Evolutionary conservation across 2,329 filamentous ascomycete genomes (phyloP), one percentile per base, ranked within the genome.

Genomic region (Cytospora leucostoma): DNA sequence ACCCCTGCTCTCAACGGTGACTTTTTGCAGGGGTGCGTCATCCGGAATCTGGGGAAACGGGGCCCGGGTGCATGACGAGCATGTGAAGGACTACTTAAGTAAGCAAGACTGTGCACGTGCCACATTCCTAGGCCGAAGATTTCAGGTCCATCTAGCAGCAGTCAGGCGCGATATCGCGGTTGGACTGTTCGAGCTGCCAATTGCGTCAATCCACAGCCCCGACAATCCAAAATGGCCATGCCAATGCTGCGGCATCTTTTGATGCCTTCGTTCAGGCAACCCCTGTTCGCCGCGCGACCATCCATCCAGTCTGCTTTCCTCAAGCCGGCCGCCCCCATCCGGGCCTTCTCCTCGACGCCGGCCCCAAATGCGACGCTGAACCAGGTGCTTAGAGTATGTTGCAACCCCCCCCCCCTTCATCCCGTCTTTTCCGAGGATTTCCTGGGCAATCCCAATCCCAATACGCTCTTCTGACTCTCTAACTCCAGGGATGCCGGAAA

Each of bases 401-500:
- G 27, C 35, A 27, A 12, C n/a, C 27, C 32, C 56, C 40, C 33
- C 19, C 10, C 34, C 33, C 13, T 27, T 7, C 8, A 50, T 38
- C 35, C n/a, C 40, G 12, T 15, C 12, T n/a, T 15, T 15, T n/a
- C 35, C 7, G 5, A 11, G 37, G n/a, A n/a, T n/a, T n/a, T n/a
- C n/a, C 32, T n/a, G 38, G 3, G 12, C 7, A 32, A 51, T 11
- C 11, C 35, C 7, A 19, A 54, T 6, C 37, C 35, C 1, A 19
- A 34, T 6, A 37, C 13, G 12, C n/a, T 7, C 1, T 8, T 10
- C n/a, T 56, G 6, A 13, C 57, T 19, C 55, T 19, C 66, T 75
- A 12, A 1, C 7, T 8, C 10, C 13, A 87, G 75, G 92, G 92
- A 69, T 93, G 91, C 73, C 90, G 95, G 66, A 86, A 86, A 70